Evolutionary conservation across 371 early-diverging fungal species (phyloP).

Genomic region (Choanephora cucurbitarum): DNA sequence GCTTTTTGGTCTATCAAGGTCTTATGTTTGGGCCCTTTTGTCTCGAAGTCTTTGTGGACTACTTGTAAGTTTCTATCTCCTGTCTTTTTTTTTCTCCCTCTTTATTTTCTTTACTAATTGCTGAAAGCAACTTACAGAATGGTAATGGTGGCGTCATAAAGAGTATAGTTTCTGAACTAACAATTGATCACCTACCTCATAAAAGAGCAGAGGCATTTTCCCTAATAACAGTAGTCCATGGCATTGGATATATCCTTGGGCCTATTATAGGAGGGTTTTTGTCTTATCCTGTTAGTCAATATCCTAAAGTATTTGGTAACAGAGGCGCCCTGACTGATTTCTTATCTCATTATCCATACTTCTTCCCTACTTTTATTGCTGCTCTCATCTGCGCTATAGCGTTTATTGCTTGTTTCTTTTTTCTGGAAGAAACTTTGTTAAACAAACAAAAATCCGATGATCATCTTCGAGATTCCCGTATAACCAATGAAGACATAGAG

Average conservation of each 20-base stretch:
- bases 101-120: no score
- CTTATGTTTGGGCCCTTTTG: conserved; percentile 67
- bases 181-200: conserved; percentile 46
- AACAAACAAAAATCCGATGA: background rate
- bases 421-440: conserved; percentile 71
- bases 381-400: conserved; percentile 64
- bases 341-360: conserved; percentile 74
- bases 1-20: conserved; percentile 76
- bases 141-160: conserved; percentile 85
- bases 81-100: background rate
- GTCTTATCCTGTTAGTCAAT: conserved; percentile 70
- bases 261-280: conserved; percentile 82
- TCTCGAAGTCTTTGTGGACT: conserved; percentile 73
- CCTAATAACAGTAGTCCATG: conserved; percentile 55
- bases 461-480: conserved; percentile 11
- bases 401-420: conserved; percentile 64
- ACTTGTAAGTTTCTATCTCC: conserved; percentile 49
- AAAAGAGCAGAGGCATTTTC: conserved; percentile 58
- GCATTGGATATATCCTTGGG: conserved; percentile 64
- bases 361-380: conserved; percentile 82
- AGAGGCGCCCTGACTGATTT: conserved; percentile 47
- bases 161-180: conserved; percentile 86
- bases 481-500: no score
- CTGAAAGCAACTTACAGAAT: no score
- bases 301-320: conserved; percentile 69